A percentile compares a stretch with the other conserved stretches of the same genome.
These are phyloP conservation scores for Holtermanniella nyarrowii DNA, from an alignment of 768 basidiomycete genomes.

Conservation along the genomic window DNA sequence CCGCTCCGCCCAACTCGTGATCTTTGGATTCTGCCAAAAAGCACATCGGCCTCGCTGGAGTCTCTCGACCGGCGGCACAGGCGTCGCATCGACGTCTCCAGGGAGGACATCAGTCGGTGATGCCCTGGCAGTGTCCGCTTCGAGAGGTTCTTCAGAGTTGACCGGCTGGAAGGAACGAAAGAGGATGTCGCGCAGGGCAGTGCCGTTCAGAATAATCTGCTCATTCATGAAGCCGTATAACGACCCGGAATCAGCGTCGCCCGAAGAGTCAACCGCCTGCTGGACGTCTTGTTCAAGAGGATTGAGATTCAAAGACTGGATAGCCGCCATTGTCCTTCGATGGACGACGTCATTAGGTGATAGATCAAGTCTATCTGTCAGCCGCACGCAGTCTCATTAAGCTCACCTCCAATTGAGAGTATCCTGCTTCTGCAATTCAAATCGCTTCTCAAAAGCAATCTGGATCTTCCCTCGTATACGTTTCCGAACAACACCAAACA, in stretches of 20 bases:
- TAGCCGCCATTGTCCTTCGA: conserved; percentile 60
- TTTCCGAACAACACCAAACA: conserved; percentile 19
- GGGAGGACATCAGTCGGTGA: conserved; percentile 25
- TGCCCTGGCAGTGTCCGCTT: neutral
- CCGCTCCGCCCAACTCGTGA: conserved; percentile 70
- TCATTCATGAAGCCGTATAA: conserved; percentile 24
- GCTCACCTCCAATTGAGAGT: conserved; percentile 26
- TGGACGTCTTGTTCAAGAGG: conserved; percentile 38
- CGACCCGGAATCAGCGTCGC: conserved; percentile 6
- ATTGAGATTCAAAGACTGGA: conserved; percentile 52
- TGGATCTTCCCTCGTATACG: conserved; percentile 14
- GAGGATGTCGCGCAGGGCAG: conserved; percentile 60
- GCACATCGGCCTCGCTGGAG: conserved; percentile 44
- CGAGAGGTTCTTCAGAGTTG: no score
- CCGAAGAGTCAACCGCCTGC: conserved; percentile 5
- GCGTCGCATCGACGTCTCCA: conserved; percentile 33
- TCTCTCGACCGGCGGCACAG: conserved; percentile 41
- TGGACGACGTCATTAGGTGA: conserved; percentile 58
- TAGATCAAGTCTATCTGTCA: conserved; percentile 50
- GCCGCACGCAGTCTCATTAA: neutral
- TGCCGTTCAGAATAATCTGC: conserved; percentile 53
- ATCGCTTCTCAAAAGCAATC: conserved; percentile 14
- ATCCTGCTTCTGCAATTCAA: conserved; percentile 10
- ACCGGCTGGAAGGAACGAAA: conserved; percentile 49
- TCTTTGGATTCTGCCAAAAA: conserved; percentile 62